Conservation (phyloP, 768 basidiomycete genomes). For the Lactifluus subvellereus region DNA sequence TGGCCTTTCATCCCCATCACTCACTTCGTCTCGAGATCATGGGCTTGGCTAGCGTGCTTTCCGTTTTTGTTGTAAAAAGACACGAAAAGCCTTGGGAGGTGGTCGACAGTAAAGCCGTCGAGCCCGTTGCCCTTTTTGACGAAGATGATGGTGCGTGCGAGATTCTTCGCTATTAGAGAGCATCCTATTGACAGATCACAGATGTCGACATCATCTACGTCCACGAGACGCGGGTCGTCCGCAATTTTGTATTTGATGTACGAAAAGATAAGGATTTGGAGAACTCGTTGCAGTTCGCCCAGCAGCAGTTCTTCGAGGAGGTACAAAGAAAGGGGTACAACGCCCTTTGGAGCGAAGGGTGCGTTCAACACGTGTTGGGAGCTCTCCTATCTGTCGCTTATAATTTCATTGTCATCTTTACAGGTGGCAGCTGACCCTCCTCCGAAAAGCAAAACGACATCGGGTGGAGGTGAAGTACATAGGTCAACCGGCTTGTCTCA, state of each 20-base stretch:
- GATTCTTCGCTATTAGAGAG: not conserved
- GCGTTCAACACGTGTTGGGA: conserved; percentile 16
- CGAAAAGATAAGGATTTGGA: conserved; percentile 43
- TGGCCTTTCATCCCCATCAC: not conserved
- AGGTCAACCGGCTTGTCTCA: conserved; percentile 57
- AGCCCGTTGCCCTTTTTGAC: conserved; percentile 59
- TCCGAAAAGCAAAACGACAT: conserved; percentile 55
- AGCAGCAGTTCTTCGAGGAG: conserved; percentile 55
- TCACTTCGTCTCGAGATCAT: conserved; percentile 9
- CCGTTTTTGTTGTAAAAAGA: conserved; percentile 45
- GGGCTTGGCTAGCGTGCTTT: conserved; percentile 25
- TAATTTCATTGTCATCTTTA: not conserved
- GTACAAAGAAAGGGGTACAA: conserved; percentile 54
- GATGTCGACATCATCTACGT: conserved; percentile 57
- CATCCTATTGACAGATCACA: conserved; percentile 24
- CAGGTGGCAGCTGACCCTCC: conserved; percentile 64
- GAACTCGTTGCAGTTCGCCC: conserved; percentile 55
- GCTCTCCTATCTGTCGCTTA: not conserved
- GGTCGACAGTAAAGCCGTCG: conserved; percentile 56
- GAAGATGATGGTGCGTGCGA: conserved; percentile 47
- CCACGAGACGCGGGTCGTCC: conserved; percentile 46
- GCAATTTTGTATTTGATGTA: conserved; percentile 61
- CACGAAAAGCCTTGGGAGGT: conserved; percentile 69
- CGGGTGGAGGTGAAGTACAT: conserved; percentile 66
- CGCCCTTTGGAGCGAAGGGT: conserved; percentile 64